Conservation (phyloP, 106 monocot species). For the Dendrobium officinale region DNA sequence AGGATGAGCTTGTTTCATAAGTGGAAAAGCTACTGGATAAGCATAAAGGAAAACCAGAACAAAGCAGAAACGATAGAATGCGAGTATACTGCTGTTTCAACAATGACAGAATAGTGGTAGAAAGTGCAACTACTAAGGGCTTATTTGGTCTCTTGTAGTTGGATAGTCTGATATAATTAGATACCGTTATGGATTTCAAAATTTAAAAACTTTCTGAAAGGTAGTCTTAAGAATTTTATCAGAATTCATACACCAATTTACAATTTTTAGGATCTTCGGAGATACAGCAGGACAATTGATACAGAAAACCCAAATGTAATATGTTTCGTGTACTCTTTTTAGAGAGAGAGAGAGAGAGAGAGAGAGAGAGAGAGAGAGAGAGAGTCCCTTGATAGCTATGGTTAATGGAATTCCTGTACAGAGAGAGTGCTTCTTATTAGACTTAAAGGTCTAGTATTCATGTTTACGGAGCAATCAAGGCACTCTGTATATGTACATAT, state of each 20-base stretch:
- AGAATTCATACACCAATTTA: too few relatives aligned
- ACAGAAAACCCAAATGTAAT: neutral
- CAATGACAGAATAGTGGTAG: neutral
- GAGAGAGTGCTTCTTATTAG: neutral
- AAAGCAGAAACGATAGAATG: constrained; percentile 13
- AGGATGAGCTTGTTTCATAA: constrained; percentile 45
- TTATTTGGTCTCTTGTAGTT: too few relatives aligned
- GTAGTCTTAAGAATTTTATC: neutral
- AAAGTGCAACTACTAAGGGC: neutral
- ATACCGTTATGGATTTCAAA: neutral
- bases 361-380: too few relatives aligned
- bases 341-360: too few relatives aligned
- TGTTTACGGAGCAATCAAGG: neutral
- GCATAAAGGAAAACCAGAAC: constrained; percentile 14
- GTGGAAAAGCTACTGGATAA: constrained; percentile 40
- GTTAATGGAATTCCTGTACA: neutral
- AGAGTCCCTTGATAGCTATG: neutral
- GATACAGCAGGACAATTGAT: too few relatives aligned
- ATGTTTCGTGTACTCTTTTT: neutral
- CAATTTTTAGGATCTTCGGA: too few relatives aligned
- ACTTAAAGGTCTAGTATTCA: too few relatives aligned
- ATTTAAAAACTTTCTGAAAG: too few relatives aligned
- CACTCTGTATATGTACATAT: neutral
- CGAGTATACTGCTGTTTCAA: constrained; percentile 25
- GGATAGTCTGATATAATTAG: too few relatives aligned